These are phyloP conservation scores for Curvularia hawaiiensis DNA, from an alignment of 2,329 filamentous ascomycete genomes.

Conservation along the genomic window DNA sequence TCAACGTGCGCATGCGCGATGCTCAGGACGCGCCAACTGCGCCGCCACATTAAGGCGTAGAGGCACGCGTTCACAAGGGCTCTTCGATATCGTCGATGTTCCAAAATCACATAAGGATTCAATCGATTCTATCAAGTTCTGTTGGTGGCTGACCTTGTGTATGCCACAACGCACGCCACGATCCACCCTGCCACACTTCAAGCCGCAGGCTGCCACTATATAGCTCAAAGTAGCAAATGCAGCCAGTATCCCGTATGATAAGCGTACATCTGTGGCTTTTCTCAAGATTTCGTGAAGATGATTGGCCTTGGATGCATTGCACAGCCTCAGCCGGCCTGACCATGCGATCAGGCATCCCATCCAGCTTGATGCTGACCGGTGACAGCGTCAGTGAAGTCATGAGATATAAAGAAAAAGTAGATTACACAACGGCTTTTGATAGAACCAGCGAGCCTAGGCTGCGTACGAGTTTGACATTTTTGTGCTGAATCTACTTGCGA, in stretches of 20 bases:
- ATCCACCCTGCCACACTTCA: background rate
- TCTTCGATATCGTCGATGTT: background rate
- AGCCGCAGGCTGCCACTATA: background rate
- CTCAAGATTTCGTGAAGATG: background rate
- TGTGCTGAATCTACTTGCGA: background rate
- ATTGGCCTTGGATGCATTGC: constrained; percentile 3
- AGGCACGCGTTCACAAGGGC: background rate
- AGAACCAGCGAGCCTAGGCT: background rate
- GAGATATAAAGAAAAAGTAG: background rate
- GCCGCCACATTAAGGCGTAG: background rate
- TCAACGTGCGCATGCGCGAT: background rate
- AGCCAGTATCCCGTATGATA: background rate
- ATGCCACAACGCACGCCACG: background rate
- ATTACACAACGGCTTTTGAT: background rate
- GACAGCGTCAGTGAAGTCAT: background rate
- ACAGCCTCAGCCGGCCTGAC: background rate
- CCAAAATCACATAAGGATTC: background rate
- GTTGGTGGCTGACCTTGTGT: background rate
- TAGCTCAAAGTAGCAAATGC: background rate
- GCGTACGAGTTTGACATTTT: background rate
- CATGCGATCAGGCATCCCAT: background rate
- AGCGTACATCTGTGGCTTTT: constrained; percentile 8
- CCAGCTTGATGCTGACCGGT: too few species aligned
- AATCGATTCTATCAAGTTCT: background rate
- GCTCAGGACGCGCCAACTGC: background rate